Base-by-base conservation (phyloP, 805 yeast genomes). In the Saccharomyces cerevisiae region DNA sequence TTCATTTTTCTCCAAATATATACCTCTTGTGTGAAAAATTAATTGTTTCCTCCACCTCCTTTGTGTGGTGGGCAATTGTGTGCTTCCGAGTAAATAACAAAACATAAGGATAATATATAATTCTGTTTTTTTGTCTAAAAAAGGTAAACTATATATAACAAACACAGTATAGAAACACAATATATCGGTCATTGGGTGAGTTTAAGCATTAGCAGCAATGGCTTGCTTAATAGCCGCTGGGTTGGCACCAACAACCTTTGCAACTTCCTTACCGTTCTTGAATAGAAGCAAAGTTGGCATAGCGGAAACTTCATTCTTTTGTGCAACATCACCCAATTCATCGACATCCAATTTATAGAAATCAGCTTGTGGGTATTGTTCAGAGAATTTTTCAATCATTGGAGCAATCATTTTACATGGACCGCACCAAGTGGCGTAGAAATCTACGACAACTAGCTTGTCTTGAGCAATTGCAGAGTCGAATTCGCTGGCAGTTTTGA, bases 381-480 rank as follows among this genome's bases (percentile, higher is more conserved):
- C 70, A 47, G 90, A 76, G 68, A 91, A 85, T 72, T 86, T 85
- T 69, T 91, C 96, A 64, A 92, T 76, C 76, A 89, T 76, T 65
- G 99, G 99, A 54, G 97, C 91, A 74, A 94, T 86, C 83, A 88
- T 88, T 81, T 92, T 94, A 80, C 99, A 92, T 58, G 99, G 98
- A 64, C 97, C 97, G 75, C 99, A 92, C 97, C 98, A 94, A 58
- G 91, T 83, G 65, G 98, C 98, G 70, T 82, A 91, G 78, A 92
- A 94, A 78, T 94, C 98, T 62, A 94, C 89, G 63, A 94, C 91
- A 62, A 89, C 91, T 68, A 89, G 78, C 64, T 86, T 87, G 61
- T 80, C 81, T 65, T 77, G 77, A 55, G 73, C 63, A 67, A 87
- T 79, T 61, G 84, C 85, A 56, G 77, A 75, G 53, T 80, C 75